Base-by-base conservation (phyloP, 2,329 filamentous ascomycete species). In the Sporothrix schenckii region DNA sequence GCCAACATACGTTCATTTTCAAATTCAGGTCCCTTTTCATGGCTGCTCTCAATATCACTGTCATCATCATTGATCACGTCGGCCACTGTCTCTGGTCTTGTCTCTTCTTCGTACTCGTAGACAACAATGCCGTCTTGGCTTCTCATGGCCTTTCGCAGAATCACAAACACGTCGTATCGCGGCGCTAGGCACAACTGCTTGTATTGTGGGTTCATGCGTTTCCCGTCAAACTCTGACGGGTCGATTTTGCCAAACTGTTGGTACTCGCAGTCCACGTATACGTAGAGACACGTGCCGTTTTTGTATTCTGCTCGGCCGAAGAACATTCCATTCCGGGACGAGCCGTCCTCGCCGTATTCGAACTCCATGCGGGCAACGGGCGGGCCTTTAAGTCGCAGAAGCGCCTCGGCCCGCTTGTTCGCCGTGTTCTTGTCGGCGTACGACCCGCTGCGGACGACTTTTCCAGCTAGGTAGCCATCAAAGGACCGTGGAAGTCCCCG, bases 311-410 rank as follows among this genome's bases (percentile, higher is more conserved):
- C 69, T 0, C 61, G 49, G 2, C 73, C 72, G 13, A 67, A 71
- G n/a, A 74, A 75, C 70, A 75, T 68, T 14, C 73, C 72, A 14
- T 72, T 67, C 10, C 73, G 71, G 3, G 67, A 34, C 0, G 68
- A 30, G 6, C 70, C 71, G 1, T 70, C 34, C 1, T n/a, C 34
- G 14, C 69, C 60, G 9, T 71, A 73, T 39, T 71, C 68, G 10
- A 70, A 47, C 49, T 74, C 63, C 10, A 70, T 52, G 3, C 70
- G 58, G 4, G 68, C 53, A 1, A 72, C 69, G 1, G 67, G 34
- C 1, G 67, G 53, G 0, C 65, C 63, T 0, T 13, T 11, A 4
- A 11, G 1, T 2, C 66, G 69, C 7, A 72, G 30, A 1, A 66
- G 47, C 13, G 11, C 16, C 1, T 27, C 47, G 3, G 74, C 74